Percentiles rank a stretch among this genome's conserved stretches.
These are phyloP conservation scores for Coniferiporia weirii DNA, from an alignment of 1,284 basidiomycete genomes.

Conservation along the genomic window DNA sequence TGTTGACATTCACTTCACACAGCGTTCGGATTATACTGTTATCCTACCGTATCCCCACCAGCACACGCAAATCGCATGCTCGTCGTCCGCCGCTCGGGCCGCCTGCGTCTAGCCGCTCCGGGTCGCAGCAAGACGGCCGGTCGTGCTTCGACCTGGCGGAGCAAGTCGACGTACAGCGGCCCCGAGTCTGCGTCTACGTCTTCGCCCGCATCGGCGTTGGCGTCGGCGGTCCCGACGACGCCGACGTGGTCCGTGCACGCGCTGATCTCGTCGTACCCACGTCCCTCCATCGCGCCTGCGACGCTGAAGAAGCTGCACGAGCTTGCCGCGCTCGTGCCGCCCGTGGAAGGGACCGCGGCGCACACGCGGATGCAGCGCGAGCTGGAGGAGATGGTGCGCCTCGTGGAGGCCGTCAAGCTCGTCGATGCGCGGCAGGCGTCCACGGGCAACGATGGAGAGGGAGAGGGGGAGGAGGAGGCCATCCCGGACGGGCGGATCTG, in stretches of 20 bases:
- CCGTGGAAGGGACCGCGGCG: constrained; percentile 47
- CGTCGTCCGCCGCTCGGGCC: background rate
- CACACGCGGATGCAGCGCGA: constrained; percentile 46
- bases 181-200: no score
- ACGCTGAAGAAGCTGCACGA: constrained; percentile 60
- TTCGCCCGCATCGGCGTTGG: constrained; percentile 41
- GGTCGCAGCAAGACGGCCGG: background rate
- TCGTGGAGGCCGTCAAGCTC: constrained; percentile 74
- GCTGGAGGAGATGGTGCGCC: constrained; percentile 61
- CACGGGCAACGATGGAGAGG: constrained; percentile 14
- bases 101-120: background rate
- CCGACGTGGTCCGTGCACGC: constrained; percentile 75
- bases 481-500: constrained; percentile 44
- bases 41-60: no score
- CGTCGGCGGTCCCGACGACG: constrained; percentile 51
- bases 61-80: background rate
- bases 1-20: no score
- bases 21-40: no score
- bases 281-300: constrained; percentile 48
- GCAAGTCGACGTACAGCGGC: constrained; percentile 18
- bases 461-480: constrained; percentile 11
- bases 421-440: no score
- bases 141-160: background rate
- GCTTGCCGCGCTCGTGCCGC: constrained; percentile 65
- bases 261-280: constrained; percentile 69